Evolutionary conservation across 1,139 yeast species (phyloP), one percentile per base, ranked within the genome.

Genomic region (Zygoascus meyerae): DNA sequence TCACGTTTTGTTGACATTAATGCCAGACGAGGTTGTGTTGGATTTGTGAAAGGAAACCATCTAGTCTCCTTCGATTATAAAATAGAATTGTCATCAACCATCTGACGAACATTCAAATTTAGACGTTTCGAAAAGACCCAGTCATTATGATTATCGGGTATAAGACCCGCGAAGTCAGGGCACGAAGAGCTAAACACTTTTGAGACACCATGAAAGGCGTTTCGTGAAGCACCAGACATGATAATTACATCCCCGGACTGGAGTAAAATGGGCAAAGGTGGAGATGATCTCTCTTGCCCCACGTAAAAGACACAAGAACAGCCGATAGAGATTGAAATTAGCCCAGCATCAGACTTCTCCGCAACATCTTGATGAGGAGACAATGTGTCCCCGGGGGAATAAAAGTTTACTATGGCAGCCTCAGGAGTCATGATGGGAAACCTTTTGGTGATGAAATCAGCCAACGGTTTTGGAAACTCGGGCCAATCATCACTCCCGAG

Each of bases 351-450:
- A n/a, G 64, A 59, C 17, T 54, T 55, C 54, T 71, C 75, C n/a
- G 74, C 72, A 11, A 70, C 70, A 44, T 71, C 75, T 46, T 68
- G 72, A 48, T 71, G 75, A 12, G 74, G 72, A 5, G 72, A 67
- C 12, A 71, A 58, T 28, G 63, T 70, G 46, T 71, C 73, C 4
- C 74, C 73, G 11, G 70, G 69, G 10, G 67, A 59, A 49, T 71
- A 71, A 49, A 69, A 71, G 48, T 71, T 71, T 44, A 71, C 65
- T 47, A 71, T 71, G 7, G 73, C 73, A 1, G 75, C 74, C 45
- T 71, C 68, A 2, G 74, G 63, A 2, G 33, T 47, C 31, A 45
- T 37, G n/a, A 56, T 52, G 32, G 59, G 59, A 31, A 56, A 49
- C 10, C 12, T 35, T n/a, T 26, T n/a, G 16, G 26, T 36, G 29